phyloP scores from a whole-genome alignment of 2,329 filamentous ascomycete species.

The Periglandula ipomoeae region DNA sequence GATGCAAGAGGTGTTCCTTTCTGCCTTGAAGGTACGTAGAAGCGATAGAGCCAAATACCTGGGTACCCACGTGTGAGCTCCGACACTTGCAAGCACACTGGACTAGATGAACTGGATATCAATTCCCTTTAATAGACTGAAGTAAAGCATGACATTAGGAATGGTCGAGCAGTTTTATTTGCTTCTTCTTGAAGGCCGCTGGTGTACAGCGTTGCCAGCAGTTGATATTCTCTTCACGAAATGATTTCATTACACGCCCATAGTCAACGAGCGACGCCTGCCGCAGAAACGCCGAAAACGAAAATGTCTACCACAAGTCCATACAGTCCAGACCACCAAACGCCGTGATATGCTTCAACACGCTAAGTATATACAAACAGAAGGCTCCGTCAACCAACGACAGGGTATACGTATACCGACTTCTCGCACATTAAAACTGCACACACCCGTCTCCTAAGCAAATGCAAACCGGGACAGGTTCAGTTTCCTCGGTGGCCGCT shows the following conservation, averaged over 20 bases:
- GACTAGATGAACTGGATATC: neutral
- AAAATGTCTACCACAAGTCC: neutral
- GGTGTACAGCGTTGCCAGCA: neutral
- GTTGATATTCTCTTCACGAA: neutral
- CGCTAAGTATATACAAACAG: neutral
- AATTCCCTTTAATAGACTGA: neutral
- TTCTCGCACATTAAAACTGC: too few species aligned
- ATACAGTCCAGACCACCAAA: conserved; percentile 4
- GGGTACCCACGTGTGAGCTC: too few species aligned
- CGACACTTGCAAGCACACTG: too few species aligned
- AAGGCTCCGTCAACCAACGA: neutral
- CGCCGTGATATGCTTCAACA: conserved; percentile 6
- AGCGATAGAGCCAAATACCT: too few species aligned
- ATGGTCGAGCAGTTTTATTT: neutral
- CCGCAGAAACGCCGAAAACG: neutral
- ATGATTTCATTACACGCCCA: neutral
- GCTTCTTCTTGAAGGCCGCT: neutral
- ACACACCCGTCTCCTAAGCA: conserved; percentile 12
- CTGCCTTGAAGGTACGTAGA: too few species aligned
- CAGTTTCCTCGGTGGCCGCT: conserved; percentile 25
- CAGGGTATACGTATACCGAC: too few species aligned
- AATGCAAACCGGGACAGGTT: conserved; percentile 42
- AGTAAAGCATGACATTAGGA: neutral
- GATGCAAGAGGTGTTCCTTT: too few species aligned
- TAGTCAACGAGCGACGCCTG: neutral